These are phyloP conservation scores for Sindora glabra DNA, from an alignment of 306 rosid species.

Conservation along the genomic window DNA sequence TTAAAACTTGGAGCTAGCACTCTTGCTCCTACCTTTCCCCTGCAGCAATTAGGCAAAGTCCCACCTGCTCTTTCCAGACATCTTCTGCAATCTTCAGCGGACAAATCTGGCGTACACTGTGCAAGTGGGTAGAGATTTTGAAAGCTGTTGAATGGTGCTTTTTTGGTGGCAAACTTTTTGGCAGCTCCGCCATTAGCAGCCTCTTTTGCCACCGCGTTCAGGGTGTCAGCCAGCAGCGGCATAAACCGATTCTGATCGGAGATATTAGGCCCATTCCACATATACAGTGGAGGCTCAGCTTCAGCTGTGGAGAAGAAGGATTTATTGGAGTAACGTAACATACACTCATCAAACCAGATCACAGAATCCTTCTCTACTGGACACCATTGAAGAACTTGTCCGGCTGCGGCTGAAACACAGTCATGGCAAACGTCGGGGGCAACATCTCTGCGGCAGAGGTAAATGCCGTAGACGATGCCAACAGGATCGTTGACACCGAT, in stretches of 20 bases:
- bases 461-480: slow-evolving; percentile 12
- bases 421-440: not conserved
- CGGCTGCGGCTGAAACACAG: slow-evolving; percentile 16
- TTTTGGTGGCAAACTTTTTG: slow-evolving; percentile 38
- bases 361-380: slow-evolving; percentile 2
- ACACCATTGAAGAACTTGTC: not conserved
- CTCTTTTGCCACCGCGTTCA: slow-evolving; percentile 21
- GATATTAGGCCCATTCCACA: not conserved
- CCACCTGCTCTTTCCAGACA: slow-evolving; percentile 40
- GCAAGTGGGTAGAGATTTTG: slow-evolving; percentile 40
- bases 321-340: slow-evolving; percentile 21
- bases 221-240: slow-evolving; percentile 22
- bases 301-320: not conserved
- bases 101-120: slow-evolving; percentile 57
- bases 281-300: not conserved
- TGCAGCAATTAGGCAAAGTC: slow-evolving; percentile 17
- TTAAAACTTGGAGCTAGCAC: slow-evolving; percentile 46
- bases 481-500: not conserved
- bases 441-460: slow-evolving; percentile 30
- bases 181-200: slow-evolving; percentile 30
- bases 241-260: slow-evolving; percentile 19
- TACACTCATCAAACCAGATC: slow-evolving; percentile 16
- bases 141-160: slow-evolving; percentile 11
- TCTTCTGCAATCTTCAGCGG: slow-evolving; percentile 26
- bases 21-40: slow-evolving; percentile 52